phyloP scores from a whole-genome alignment of 129 eudicot genomes.

The Tagetes patula region DNA sequence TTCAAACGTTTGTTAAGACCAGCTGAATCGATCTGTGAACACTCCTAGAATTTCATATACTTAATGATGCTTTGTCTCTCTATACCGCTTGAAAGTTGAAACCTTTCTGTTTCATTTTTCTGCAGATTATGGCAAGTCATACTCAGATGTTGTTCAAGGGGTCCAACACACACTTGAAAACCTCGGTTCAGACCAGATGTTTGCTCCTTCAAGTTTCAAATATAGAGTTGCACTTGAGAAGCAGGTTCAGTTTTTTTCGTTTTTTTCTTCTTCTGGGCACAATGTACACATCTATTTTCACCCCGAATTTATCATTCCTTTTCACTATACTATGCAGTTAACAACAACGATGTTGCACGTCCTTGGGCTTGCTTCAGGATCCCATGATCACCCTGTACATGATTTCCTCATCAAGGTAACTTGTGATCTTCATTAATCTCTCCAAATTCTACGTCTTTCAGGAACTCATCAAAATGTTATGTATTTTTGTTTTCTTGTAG shows the following conservation, averaged over 20 bases:
- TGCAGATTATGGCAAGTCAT: constrained; percentile 91
- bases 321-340: constrained; percentile 47
- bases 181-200: constrained; percentile 63
- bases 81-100: not conserved
- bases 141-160: constrained; percentile 75
- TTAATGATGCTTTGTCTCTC: constrained; percentile 6
- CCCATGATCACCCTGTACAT: constrained; percentile 40
- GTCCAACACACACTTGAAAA: constrained; percentile 72
- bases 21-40: not conserved
- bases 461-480: not conserved
- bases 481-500: constrained; percentile 34
- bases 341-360: constrained; percentile 92
- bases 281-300: not conserved
- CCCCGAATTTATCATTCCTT: not conserved
- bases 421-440: not conserved
- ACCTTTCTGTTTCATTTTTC: constrained; percentile 15
- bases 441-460: not conserved
- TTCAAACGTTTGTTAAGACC: not conserved
- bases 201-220: constrained; percentile 77
- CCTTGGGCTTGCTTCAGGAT: constrained; percentile 68
- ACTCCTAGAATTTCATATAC: not conserved
- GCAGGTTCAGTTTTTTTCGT: constrained; percentile 53
- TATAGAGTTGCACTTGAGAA: constrained; percentile 81
- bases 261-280: not conserved
- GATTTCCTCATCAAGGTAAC: constrained; percentile 76